Conservation (phyloP, 352 stramenopile species). For the Pythium grandisporangium region DNA sequence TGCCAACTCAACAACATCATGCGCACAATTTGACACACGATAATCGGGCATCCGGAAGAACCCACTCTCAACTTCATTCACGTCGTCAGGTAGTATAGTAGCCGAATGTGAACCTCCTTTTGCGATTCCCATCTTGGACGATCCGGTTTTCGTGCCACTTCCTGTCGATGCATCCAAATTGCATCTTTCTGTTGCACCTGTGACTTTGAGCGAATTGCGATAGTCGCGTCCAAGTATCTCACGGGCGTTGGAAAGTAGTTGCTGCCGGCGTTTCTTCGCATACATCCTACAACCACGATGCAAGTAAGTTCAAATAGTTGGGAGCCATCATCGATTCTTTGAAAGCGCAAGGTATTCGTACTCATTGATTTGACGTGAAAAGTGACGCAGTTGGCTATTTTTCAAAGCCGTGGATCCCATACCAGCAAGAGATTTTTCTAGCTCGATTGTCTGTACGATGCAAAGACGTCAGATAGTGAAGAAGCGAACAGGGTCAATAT, state of each 20-base stretch:
- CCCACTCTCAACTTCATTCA: conserved; percentile 27
- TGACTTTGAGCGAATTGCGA: conserved; percentile 51
- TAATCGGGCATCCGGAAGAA: conserved; percentile 64
- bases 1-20: conserved; percentile 49
- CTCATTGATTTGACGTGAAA: conserved; percentile 53
- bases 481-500: too few relatives aligned
- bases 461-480: not conserved
- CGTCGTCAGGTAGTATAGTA: not conserved
- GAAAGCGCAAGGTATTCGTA: too few relatives aligned
- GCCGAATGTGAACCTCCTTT: not conserved
- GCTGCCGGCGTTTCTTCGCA: conserved; percentile 56
- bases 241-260: conserved; percentile 38
- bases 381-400: conserved; percentile 46
- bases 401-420: conserved; percentile 39
- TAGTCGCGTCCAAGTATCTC: conserved; percentile 50
- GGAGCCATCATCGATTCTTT: too few relatives aligned
- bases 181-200: conserved; percentile 36
- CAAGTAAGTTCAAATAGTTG: too few relatives aligned
- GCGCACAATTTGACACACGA: conserved; percentile 36
- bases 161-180: conserved; percentile 29
- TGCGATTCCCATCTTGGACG: conserved; percentile 19
- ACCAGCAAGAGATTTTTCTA: conserved; percentile 35
- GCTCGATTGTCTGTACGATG: conserved; percentile 34
- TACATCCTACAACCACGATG: conserved; percentile 27
- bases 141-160: conserved; percentile 24